Evolutionary conservation across 148 eudicot genomes (phyloP), one percentile per base, ranked within the genome.

Genomic region (Rhododendron ferrugineum): DNA sequence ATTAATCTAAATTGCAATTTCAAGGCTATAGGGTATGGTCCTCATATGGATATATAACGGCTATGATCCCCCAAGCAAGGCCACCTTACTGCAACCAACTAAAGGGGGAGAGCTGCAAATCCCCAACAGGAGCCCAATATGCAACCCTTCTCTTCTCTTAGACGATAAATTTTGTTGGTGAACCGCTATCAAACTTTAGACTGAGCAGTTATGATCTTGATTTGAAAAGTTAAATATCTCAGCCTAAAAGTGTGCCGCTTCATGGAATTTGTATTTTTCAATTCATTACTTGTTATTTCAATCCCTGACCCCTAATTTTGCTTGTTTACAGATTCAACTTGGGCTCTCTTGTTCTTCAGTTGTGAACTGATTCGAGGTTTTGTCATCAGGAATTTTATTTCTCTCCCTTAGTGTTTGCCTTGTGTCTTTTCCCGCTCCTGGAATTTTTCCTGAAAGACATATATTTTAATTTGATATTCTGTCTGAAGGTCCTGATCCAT

Each of bases 31-130:
- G 44, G 44, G 44, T 40, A 40, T 40, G 44, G 44, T 40, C 44
- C 44, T 40, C 44, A 40, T 40, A 5, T 40, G 44, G 44, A 40
- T 6, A n/a, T n/a, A n/a, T n/a, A 40, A 40, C 44, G 6, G 44
- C 44, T 40, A 6, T 40, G 44, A 40, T 40, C 85, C 92, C 95
- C 42, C 85, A 88, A 54, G 87, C 88, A 73, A 92, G 90, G 88
- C 98, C 96, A 77, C 93, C 92, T 2, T 91, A 86, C 5, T 96
- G 98, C 88, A 83, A 90, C 22, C 88, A 84, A 6, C 49, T 82
- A 46, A 82, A 88, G n/a, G 28, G 68, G 28, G 86, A 79, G 64
- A 83, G 66, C 75, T 96, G 98, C 80, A 46, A 88, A 85, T 82
- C 90, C n/a, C 90, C 98, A 0, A 87, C 94, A 11, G 34, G 85